These are phyloP conservation scores for Plasmopara halstedii DNA, from an alignment of 352 stramenopile genomes.

Conservation along the genomic window DNA sequence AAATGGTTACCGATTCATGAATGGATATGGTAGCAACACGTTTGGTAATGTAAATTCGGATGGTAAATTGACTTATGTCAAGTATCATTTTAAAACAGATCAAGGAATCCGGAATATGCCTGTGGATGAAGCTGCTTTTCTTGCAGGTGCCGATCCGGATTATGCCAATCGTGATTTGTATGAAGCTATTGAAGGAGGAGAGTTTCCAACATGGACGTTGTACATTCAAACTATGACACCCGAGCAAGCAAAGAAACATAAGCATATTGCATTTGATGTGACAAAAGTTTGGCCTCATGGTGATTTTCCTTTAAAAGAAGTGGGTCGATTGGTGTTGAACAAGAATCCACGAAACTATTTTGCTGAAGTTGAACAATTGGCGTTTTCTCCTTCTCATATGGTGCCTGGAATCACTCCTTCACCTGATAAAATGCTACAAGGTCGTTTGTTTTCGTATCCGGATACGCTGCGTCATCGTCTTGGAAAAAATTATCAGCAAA, in stretches of 20 bases:
- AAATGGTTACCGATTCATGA: constrained; percentile 79
- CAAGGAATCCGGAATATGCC: constrained; percentile 76
- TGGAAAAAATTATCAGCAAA: constrained; percentile 85
- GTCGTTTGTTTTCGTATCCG: constrained; percentile 84
- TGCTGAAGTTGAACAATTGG: constrained; percentile 86
- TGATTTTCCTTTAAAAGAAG: constrained; percentile 69
- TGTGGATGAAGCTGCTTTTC: constrained; percentile 45
- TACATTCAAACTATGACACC: constrained; percentile 86
- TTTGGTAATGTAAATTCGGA: constrained; percentile 77
- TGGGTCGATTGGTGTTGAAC: constrained; percentile 80
- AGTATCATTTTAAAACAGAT: constrained; percentile 89
- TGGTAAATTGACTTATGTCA: constrained; percentile 66
- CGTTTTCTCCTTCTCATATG: constrained; percentile 81
- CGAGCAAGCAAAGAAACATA: constrained; percentile 35
- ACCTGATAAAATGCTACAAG: constrained; percentile 85
- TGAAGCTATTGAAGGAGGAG: constrained; percentile 59
- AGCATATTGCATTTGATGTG: constrained; percentile 83
- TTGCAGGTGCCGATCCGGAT: constrained; percentile 63
- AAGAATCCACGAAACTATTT: constrained; percentile 87
- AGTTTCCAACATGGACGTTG: constrained; percentile 71
- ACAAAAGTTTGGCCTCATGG: constrained; percentile 87
- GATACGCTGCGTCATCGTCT: constrained; percentile 85
- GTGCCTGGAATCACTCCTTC: constrained; percentile 84
- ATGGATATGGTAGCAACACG: constrained; percentile 86
- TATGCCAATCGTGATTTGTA: constrained; percentile 85